Base-by-base conservation (phyloP, 805 yeast genomes). In the Lipomyces oligophaga region DNA sequence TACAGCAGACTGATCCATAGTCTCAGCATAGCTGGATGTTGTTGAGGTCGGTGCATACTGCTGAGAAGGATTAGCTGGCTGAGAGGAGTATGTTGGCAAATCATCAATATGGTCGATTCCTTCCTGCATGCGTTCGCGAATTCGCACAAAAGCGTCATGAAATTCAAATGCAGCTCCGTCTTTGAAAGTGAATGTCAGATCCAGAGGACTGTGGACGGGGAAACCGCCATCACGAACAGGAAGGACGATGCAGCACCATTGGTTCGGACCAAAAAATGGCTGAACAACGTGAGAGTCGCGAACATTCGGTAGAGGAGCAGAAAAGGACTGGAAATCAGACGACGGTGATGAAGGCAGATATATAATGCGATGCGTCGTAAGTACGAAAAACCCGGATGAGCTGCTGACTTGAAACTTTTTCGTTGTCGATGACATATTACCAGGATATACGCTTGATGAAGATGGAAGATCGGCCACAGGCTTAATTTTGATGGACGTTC, bases 111-210 rank as follows among this genome's bases (percentile, higher is more conserved):
- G 61, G 34, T 44, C 32, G 18, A 59, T 22, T 11, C 61, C 60
- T 3, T 55, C 54, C 16, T 41, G 47, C 45, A 51, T 30, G 28
- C 59, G 47, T 35, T 58, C 61, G 7, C 62, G 38, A 27, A 58
- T 51, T n/a, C 54, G 45, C 31, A 53, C 38, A 31, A 47, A 59
- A 7, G 44, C 37, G 15, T 45, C 51, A 25, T 57, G 57, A 22
- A 58, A 59, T 16, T 58, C 60, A 38, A 43, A 58, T 20, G 60
- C 61, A 24, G 62, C 61, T 18, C 61, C 61, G 35, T 59, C 62
- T 25, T 57, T 57, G 31, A 57, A 57, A 4, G 60, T 57, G 28
- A 56, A 6, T 8, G 47, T 41, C 33, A 57, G 41, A 41, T 52
- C 60, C 24, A 45, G 43, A 25, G 55, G 52, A 11, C 30, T 24